Evolutionary conservation across 441 rosid species (phyloP).

Genomic region (Adansonia gregorii): DNA sequence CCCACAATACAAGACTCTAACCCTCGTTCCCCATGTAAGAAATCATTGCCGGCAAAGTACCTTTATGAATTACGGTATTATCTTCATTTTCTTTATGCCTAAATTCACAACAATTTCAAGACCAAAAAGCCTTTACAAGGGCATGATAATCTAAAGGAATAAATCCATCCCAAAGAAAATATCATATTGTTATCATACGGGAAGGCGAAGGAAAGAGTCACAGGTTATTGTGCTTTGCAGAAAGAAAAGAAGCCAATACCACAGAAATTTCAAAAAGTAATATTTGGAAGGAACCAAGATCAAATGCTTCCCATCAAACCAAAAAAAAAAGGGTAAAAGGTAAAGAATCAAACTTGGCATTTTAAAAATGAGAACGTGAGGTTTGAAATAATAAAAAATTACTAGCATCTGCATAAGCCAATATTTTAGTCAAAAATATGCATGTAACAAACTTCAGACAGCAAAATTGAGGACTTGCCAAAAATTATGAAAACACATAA

Average conservation of each 20-base stretch:
- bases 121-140: background rate
- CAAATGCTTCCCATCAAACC: background rate
- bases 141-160: background rate
- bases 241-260: background rate
- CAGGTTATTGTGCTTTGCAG: background rate
- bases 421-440: background rate
- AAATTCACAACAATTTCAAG: slow-evolving; percentile 2
- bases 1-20: slow-evolving; percentile 2
- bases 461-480: background rate
- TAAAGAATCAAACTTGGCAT: background rate
- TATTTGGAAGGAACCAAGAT: slow-evolving; percentile 5
- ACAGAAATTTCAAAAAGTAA: background rate
- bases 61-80: background rate
- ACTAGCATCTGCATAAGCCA: background rate
- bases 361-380: background rate
- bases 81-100: background rate
- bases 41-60: background rate
- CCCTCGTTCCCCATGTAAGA: background rate
- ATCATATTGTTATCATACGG: background rate
- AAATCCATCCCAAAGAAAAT: background rate
- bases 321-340: background rate
- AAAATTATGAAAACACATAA: slow-evolving; percentile 1
- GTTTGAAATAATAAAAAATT: slow-evolving; percentile 3
- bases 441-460: slow-evolving; percentile 16
- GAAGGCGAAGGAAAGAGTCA: slow-evolving; percentile 1